Conservation (phyloP, 257 asterid species). For the Anisodus tanguticus region DNA sequence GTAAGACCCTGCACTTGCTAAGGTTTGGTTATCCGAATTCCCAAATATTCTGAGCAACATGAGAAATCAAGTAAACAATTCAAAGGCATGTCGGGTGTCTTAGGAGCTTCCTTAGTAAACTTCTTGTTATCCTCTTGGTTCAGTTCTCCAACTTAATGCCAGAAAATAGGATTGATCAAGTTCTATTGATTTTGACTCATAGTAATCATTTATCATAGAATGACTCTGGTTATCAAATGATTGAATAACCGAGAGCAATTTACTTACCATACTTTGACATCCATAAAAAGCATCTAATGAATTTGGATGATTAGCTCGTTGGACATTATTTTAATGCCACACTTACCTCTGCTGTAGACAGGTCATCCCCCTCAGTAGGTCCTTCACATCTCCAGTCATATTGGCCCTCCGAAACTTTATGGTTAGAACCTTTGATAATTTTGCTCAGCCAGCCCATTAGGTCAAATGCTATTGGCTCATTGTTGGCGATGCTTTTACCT, state of each 20-base stretch:
- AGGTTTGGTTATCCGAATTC: conserved; percentile 5
- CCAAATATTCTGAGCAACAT: conserved; percentile 6
- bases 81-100: conserved; percentile 1
- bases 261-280: no score
- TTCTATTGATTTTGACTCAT: no score
- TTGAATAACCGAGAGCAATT: no score
- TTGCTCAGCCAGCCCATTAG: conserved; percentile 89
- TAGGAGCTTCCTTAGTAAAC: conserved; percentile 10
- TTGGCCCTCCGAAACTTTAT: conserved; percentile 65
- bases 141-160: no score
- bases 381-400: conserved; percentile 64
- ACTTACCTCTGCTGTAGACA: conserved; percentile 69
- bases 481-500: conserved; percentile 46
- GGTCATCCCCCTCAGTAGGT: conserved; percentile 52
- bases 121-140: no score
- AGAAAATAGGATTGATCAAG: no score
- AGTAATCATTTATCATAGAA: no score
- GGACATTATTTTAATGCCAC: neutral
- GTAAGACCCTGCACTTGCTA: neutral
- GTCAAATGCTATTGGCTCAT: conserved; percentile 42
- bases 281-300: no score
- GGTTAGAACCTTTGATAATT: conserved; percentile 67
- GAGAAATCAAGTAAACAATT: conserved; percentile 19
- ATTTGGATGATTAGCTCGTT: neutral
- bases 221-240: no score